Base-by-base conservation (phyloP, 1,284 basidiomycete genomes). In the Tausonia pullulans region DNA sequence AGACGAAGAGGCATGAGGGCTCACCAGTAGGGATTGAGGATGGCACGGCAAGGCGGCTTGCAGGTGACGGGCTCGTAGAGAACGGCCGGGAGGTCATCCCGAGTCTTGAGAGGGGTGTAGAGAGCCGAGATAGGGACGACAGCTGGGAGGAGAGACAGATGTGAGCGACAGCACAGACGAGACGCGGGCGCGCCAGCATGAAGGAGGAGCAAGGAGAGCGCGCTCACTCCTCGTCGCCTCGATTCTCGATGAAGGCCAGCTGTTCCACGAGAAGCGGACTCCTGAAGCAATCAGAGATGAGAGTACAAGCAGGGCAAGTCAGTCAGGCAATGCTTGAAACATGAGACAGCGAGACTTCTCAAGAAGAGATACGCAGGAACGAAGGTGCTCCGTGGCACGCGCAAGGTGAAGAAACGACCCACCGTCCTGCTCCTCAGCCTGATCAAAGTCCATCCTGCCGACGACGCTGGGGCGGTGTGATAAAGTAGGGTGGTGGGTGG, bases 51-150 rank as follows among this genome's bases (percentile, higher is more conserved):
- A 8, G 92, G 90, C 46, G 91, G 87, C 78, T 98, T 98, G 82
- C 96, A 99, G 11, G 93, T 94, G 58, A 99, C 95, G 11, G 95
- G 96, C 76, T 98, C 95, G 75, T 99, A 99, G 62, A 97, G 79
- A 48, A 99, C 94, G 1, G 94, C 93, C 2, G 95, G 94, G 0
- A 98, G 82, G 74, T 98, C 95, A 70, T 94, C 92, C 65, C 95
- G 83, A 71, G 90, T 83, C 79, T 98, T 98, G 71, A 98, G 81
- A 14, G 96, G 95, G 0, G 91, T 94, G 80, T 99, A 98, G n/a
- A 99, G 82, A 13, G 95, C 92, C 44, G 93, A 87, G 73, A 98
- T 97, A 70, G 95, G 95, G 6, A 98, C 95, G 58, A 99, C 96
- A 10, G 93, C 27, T 27, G 27, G 27, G 27, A 27, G 27, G 27